Evolutionary conservation across 148 eudicot species (phyloP), one percentile per base, ranked within the genome.

Genomic region (Vaccinium corymbosum): DNA sequence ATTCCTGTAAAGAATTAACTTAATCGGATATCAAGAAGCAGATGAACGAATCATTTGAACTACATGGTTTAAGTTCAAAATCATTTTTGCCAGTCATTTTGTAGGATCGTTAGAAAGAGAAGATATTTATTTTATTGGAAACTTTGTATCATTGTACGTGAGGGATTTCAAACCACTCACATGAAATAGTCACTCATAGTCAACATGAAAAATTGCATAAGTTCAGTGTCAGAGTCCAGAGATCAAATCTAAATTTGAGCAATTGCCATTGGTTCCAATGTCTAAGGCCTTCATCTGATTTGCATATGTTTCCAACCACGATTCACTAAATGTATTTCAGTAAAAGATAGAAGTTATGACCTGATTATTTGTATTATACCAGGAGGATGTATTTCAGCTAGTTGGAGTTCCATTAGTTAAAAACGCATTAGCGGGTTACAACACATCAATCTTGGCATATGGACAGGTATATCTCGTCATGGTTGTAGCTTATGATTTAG

Each of bases 371-470:
- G 9, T 55, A 79, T 76, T 62, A 80, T 88, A 74, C 71, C 93
- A 97, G 98, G 99, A 94, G 86, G 98, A 97, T 83, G 89, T 93
- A 20, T 97, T 95, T 83, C 89, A 88, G 81, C 82, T 85, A 68
- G 94, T 95, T 79, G 99, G 99, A 53, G 93, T 84, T 32, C 96
- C 98, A 85, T 79, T 95, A 81, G 98, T 97, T 75, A 94, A 90
- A 83, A 91, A 93, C 88, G 96, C 98, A 82, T 89, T 97, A 83
- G 91, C 95, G 3, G 99, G 99, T 50, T 97, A 95, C 87, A 97
- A 97, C 86, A 86, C 98, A 86, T 92, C 98, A 64, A 79, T 97
- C 59, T 88, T 97, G 89, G 92, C 96, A 68, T 95, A 97, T 89
- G 98, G 99, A 84, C 98, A 97, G 98, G 98, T 97, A 88, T 49